These are phyloP conservation scores for Favolaschia claudopus DNA, from an alignment of 768 basidiomycete genomes.

Conservation along the genomic window DNA sequence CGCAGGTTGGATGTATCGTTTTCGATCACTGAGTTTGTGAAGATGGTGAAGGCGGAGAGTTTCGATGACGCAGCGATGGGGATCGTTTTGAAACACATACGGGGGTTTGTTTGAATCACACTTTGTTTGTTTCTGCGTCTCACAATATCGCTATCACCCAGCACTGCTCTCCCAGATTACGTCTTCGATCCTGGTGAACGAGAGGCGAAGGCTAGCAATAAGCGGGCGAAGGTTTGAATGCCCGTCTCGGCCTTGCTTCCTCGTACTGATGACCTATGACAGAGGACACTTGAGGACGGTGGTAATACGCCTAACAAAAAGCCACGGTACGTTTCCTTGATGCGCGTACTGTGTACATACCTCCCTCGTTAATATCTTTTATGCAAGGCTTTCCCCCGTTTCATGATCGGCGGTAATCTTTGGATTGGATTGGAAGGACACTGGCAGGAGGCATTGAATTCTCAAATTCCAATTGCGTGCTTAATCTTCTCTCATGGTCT, in stretches of 20 bases:
- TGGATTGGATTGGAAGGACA: too few species aligned
- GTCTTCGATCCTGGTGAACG: constrained; percentile 70
- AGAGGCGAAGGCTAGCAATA: constrained; percentile 56
- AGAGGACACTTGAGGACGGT: constrained; percentile 13
- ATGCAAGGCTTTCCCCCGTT: too few species aligned
- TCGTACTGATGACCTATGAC: not conserved
- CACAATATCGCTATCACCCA: constrained; percentile 27
- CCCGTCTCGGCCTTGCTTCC: not conserved
- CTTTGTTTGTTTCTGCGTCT: not conserved
- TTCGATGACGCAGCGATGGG: constrained; percentile 78
- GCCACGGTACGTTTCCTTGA: not conserved
- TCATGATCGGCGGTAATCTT: too few species aligned
- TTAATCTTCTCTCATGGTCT: too few species aligned
- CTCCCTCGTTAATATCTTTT: too few species aligned
- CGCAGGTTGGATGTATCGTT: constrained; percentile 64
- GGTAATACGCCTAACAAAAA: constrained; percentile 17
- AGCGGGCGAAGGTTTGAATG: constrained; percentile 58
- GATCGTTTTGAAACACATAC: constrained; percentile 70
- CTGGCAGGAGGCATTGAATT: too few species aligned
- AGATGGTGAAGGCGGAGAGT: constrained; percentile 73
- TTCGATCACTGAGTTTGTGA: constrained; percentile 76
- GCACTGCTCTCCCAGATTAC: constrained; percentile 64
- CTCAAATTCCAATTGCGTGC: too few species aligned
- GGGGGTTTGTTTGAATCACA: not conserved
- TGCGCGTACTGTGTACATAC: too few species aligned